These are phyloP conservation scores for Castanea sativa DNA, from an alignment of 306 rosid species.

Conservation along the genomic window DNA sequence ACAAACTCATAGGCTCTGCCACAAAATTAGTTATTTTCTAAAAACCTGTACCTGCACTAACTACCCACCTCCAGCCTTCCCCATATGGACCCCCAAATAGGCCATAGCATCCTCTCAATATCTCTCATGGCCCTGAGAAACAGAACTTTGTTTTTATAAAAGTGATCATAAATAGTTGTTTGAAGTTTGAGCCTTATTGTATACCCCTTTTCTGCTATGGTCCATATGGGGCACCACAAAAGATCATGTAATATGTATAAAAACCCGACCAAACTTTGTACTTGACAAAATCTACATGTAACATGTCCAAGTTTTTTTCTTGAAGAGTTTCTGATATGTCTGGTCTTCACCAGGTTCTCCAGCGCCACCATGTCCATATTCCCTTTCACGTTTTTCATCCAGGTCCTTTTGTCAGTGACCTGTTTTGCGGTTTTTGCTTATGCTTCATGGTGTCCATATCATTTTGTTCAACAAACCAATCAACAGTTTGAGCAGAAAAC, in stretches of 20 bases:
- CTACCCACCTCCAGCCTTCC: constrained; percentile 15
- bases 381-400: constrained; percentile 44
- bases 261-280: constrained; percentile 19
- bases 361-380: constrained; percentile 54
- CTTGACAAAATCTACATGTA: constrained; percentile 19
- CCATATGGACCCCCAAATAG: constrained; percentile 28
- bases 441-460: constrained; percentile 57
- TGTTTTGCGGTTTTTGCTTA: constrained; percentile 31
- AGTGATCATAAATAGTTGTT: constrained; percentile 14
- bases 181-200: constrained; percentile 7
- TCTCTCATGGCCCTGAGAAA: constrained; percentile 10
- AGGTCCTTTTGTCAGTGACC: constrained; percentile 38
- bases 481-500: constrained; percentile 67
- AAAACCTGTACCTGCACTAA: constrained; percentile 24
- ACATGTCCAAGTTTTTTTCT: constrained; percentile 16
- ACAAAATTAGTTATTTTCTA: constrained; percentile 14
- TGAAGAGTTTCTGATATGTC: constrained; percentile 20
- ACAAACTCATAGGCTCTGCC: constrained; percentile 3
- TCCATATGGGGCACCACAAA: constrained; percentile 36
- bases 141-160: not conserved
- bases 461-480: constrained; percentile 36
- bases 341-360: constrained; percentile 15
- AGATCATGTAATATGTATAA: not conserved
- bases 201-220: constrained; percentile 27
- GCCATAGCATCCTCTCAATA: not conserved